Conservation (phyloP, 345 rosid species). For the Acer saccharum region DNA sequence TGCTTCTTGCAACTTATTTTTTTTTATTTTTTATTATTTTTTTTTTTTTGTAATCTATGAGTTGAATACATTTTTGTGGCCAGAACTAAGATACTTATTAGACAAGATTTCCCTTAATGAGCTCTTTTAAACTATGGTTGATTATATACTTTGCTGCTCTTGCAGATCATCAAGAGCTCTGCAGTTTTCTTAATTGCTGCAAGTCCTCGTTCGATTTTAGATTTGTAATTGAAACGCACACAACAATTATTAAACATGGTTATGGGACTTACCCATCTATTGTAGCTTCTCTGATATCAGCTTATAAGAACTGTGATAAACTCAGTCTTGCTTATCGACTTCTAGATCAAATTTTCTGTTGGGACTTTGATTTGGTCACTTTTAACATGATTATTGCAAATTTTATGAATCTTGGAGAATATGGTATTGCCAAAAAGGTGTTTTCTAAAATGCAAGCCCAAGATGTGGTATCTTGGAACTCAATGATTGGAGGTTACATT, state of each 20-base stretch:
- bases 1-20: not conserved
- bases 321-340: constrained; percentile 40
- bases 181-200: constrained; percentile 49
- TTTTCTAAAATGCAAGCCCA: constrained; percentile 42
- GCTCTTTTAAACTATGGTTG: constrained; percentile 4
- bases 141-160: not conserved
- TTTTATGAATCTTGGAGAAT: constrained; percentile 54
- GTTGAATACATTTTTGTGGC: not conserved
- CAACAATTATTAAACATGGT: constrained; percentile 57
- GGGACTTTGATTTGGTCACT: constrained; percentile 38
- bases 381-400: constrained; percentile 50
- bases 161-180: constrained; percentile 46
- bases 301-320: constrained; percentile 51
- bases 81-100: not conserved
- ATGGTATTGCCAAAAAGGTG: constrained; percentile 54
- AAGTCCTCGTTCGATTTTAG: constrained; percentile 39
- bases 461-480: constrained; percentile 80
- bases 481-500: constrained; percentile 69
- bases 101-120: not conserved
- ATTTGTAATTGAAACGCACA: constrained; percentile 48
- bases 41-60: not conserved
- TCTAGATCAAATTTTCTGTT: constrained; percentile 38
- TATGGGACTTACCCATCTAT: constrained; percentile 58
- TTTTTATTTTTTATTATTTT: not conserved
- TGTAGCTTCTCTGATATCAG: constrained; percentile 45